Base-by-base conservation (phyloP, 108 stramenopile genomes). In the Pseudonitzschia multiseries region DNA sequence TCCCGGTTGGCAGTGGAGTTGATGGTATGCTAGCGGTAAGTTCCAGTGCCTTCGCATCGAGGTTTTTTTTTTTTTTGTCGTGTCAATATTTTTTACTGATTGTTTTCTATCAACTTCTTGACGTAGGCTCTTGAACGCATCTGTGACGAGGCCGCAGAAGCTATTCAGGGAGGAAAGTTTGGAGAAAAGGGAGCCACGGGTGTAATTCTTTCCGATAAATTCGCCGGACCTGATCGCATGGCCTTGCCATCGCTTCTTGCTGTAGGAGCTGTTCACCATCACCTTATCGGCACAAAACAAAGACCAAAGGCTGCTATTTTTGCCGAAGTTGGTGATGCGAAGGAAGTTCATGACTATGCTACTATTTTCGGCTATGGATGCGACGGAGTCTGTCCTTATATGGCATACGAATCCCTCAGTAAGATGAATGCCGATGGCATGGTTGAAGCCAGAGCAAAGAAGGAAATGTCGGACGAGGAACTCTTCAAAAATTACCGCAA, bases 221-320 rank as follows among this genome's bases (percentile, higher is more conserved):
- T 92, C 26, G 87, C 89, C 62, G 93, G 92, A 21, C 90, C 96
- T 28, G 96, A 96, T 73, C 89, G 95, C 13, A 85, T 96, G 68
- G 84, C 96, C 41, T 81, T 99, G 9, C 98, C 98, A 32, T 95
- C 97, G 0, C 84, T 99, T 57, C 73, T 99, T 40, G 91, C 97
- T 9, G 93, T 97, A 27, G 98, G 98, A 54, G 97, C 97, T 48
- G 97, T 98, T 53, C 98, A 99, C 76, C 98, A 99, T 71, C 95
- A 97, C 82, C 81, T 99, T 68, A 83, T 98, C 57, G 87, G 89
- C 40, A 96, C 95, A 17, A 93, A 97, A 77, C 95, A 96, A 79
- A 82, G 98, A 48, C 93, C 95, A 43, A 93, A 96, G 89, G 88
- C 93, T 60, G 97, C 96, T 32, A 87, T 99, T 70, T 96, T 99